Base-by-base conservation (phyloP, 306 rosid genomes). In the Quercus alba region DNA sequence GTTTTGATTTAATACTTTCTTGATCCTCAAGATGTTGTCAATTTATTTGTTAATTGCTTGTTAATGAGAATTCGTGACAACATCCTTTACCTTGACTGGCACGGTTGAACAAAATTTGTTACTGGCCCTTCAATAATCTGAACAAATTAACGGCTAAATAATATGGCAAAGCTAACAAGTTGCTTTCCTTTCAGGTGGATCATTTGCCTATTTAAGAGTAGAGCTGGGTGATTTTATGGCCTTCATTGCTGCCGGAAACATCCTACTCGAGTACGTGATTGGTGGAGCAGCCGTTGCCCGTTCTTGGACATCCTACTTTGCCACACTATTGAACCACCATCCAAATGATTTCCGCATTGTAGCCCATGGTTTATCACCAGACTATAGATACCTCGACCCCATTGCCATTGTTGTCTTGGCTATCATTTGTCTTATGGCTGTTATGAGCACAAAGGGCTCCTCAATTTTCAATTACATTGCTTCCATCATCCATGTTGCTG, bases 201-300 rank as follows among this genome's bases (percentile, higher is more conserved):
- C 98, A 35, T 93, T 93, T 79, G 98, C 98, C 0, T 93, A 93
- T 83, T 75, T 93, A 25, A 84, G 97, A 38, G 97, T 93, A 19
- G 94, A 93, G 84, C 90, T 93, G 0, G 97, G 98, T 1, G 98
- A 93, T 80, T 93, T 91, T 17, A 73, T 91, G 82, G 97, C 97
- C 70, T 93, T 83, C 88, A 73, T 93, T 11, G 94, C 93, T 0
- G 98, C 93, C 11, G 98, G 98, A 17, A 93, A 93, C 86, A 91
- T 93, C 77, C 87, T 93, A 18, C 93, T 93, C 0, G 97, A 93
- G 71, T 89, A 90, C 3, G 90, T 91, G 1, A 83, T 93, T 3
- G 74, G 91, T 0, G 85, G 91, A 0, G 98, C 98, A 0, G 94
- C 97, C 0, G 94, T 93, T 5, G 88, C 98, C 1, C 96, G 98